Base-by-base conservation (phyloP, 306 rosid genomes). In the Lupinus albus region DNA sequence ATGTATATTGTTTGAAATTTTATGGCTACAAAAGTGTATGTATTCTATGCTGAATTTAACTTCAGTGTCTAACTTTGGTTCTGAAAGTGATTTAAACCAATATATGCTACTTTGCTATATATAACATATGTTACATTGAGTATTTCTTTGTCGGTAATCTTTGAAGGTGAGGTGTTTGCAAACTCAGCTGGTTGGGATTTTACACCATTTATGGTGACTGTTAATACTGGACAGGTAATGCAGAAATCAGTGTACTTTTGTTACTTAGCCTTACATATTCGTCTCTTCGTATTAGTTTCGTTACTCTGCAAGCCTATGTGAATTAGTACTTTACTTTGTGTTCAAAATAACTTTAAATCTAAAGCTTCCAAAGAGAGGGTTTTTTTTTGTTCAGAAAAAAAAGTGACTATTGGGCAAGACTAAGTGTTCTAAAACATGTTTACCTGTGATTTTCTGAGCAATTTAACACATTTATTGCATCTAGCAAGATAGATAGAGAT, bases 221-320 rank as follows among this genome's bases (percentile, higher is more conserved):
- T 87, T 68, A 54, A 79, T 50, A 74, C 95, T 0, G 96, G 96
- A 57, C 90, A 92, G 95, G 97, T 89, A 81, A 76, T 57, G 68
- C 30, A 38, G 64, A 61, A 59, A 53, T 33, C 15, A 7, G 47
- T 38, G 14, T 49, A 9, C 30, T 18, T 25, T 25, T 53, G 13
- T 67, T 47, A 38, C 44, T 38, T 38, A 8, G 42, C 56, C 53
- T 38, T 67, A 3, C 38, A 38, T 48, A 42, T 78, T 67, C 58
- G 67, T 67, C 21, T n/a, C 5, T 21, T 21, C 28, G 28, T 49
- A 17, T 49, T 49, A 3, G 35, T 36, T 3, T 62, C 25, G 11
- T 41, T 46, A 16, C 1, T 33, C 16, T 14, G 71, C 53, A 45
- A 8, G 44, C 11, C 28, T 21, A 1, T 21, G 28, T 21, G 3